Evolutionary conservation across 208 protist genomes (phyloP).

Genomic region (Trypanosoma congolense): DNA sequence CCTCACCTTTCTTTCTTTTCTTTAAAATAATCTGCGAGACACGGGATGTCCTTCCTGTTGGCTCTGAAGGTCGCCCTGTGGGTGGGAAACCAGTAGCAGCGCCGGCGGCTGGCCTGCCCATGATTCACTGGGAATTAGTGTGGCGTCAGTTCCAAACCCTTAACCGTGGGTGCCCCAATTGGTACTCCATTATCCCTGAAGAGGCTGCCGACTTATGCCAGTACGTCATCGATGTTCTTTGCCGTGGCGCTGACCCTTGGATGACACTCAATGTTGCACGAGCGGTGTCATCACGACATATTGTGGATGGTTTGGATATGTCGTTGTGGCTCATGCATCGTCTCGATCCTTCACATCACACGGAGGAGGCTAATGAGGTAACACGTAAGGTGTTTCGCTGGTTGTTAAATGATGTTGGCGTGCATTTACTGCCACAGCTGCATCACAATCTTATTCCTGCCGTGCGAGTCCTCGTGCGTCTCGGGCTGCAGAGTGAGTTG

Average conservation of each 20-base stretch:
- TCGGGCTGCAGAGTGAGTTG: constrained; percentile 65
- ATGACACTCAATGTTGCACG: constrained; percentile 75
- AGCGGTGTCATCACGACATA: constrained; percentile 40
- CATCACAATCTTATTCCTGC: constrained; percentile 71
- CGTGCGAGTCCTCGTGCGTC: constrained; percentile 63
- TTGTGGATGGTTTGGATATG: constrained; percentile 80
- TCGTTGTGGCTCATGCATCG: constrained; percentile 76
- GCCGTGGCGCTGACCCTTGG: constrained; percentile 76
- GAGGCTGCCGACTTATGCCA: constrained; percentile 59
- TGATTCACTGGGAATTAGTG: constrained; percentile 83
- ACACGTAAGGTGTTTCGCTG: constrained; percentile 71
- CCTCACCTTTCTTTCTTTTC: constrained; percentile 68
- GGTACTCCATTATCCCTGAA: constrained; percentile 45
- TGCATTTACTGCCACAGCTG: constrained; percentile 68
- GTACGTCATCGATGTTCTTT: constrained; percentile 62
- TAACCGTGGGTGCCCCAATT: constrained; percentile 63
- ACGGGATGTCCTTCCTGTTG: constrained; percentile 37
- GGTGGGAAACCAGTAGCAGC: neutral
- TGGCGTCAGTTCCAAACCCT: constrained; percentile 74
- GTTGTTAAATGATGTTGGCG: constrained; percentile 73
- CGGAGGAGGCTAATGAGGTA: constrained; percentile 57
- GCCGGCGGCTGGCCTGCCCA: constrained; percentile 30
- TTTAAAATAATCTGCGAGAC: constrained; percentile 71
- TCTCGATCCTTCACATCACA: constrained; percentile 70
- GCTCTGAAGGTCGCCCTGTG: neutral